Conservation (phyloP, 257 asterid genomes). For the Ocimum tenuiflorum region DNA sequence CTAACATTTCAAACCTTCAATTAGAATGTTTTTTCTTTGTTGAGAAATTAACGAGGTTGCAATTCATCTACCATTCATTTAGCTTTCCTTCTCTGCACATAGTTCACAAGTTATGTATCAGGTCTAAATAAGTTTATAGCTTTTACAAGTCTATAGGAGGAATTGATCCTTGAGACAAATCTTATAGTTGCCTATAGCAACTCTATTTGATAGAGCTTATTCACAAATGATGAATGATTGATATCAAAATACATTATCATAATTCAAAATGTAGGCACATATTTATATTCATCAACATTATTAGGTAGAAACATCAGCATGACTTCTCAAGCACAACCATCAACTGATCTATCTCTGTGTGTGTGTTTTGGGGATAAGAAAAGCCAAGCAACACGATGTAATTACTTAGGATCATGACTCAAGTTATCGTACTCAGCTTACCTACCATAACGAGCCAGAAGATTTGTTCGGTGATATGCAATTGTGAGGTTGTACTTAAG, state of each 20-base stretch:
- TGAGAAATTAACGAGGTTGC: too few species aligned
- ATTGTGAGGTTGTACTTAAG: constrained; percentile 76
- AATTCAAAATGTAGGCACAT: background rate
- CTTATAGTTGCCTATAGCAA: too few species aligned
- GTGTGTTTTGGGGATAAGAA: background rate
- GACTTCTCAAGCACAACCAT: background rate
- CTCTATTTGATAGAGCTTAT: background rate
- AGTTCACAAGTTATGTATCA: too few species aligned
- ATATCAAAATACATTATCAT: constrained; percentile 1
- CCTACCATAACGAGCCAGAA: constrained; percentile 95
- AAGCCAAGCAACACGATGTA: background rate
- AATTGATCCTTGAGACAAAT: too few species aligned
- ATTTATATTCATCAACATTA: background rate
- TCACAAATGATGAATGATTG: background rate
- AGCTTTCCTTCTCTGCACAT: too few species aligned
- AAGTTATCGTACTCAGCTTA: constrained; percentile 35
- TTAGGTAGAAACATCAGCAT: background rate
- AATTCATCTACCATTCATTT: too few species aligned
- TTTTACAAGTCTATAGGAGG: too few species aligned
- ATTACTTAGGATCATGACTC: constrained; percentile 7
- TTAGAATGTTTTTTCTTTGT: background rate
- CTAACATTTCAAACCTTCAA: background rate
- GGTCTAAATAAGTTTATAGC: too few species aligned
- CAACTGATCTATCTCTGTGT: background rate
- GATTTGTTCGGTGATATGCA: constrained; percentile 89